Evolutionary conservation across 2,329 filamentous ascomycete species (phyloP).

Genomic region (Exophiala lecanii-corni): DNA sequence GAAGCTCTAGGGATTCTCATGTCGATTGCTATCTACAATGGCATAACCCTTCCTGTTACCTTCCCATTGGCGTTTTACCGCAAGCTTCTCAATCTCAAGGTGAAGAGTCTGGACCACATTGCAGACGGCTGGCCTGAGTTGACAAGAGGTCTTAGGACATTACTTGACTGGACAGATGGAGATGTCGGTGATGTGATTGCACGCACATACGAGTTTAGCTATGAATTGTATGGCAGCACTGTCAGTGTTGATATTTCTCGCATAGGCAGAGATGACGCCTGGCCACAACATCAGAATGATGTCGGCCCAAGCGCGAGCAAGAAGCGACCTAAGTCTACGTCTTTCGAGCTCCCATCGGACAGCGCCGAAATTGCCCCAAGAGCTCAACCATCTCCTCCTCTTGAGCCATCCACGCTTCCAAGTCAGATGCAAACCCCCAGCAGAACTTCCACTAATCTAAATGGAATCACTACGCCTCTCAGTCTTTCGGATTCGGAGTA

Average conservation of each 20-base stretch:
- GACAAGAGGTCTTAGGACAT: slow-evolving; percentile 64
- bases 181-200: slow-evolving; percentile 76
- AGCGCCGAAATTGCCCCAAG: slow-evolving; percentile 13
- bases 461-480: slow-evolving; percentile 14
- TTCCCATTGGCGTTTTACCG: slow-evolving; percentile 83
- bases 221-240: slow-evolving; percentile 52
- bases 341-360: slow-evolving; percentile 20
- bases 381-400: slow-evolving; percentile 12
- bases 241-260: slow-evolving; percentile 54
- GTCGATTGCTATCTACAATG: slow-evolving; percentile 88
- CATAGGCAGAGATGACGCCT: slow-evolving; percentile 27
- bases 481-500: slow-evolving; percentile 19
- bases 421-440: slow-evolving; percentile 9
- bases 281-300: slow-evolving; percentile 6
- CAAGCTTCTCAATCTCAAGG: slow-evolving; percentile 66
- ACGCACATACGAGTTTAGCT: slow-evolving; percentile 81
- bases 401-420: slow-evolving; percentile 1
- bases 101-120: slow-evolving; percentile 70
- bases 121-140: slow-evolving; percentile 83
- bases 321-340: slow-evolving; percentile 22
- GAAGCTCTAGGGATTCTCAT: slow-evolving; percentile 85
- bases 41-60: slow-evolving; percentile 81
- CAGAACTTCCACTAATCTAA: slow-evolving; percentile 17
- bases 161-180: slow-evolving; percentile 77
- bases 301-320: slow-evolving; percentile 18